These are phyloP conservation scores for Leccinellum albellum DNA, from an alignment of 768 basidiomycete species.

Conservation along the genomic window DNA sequence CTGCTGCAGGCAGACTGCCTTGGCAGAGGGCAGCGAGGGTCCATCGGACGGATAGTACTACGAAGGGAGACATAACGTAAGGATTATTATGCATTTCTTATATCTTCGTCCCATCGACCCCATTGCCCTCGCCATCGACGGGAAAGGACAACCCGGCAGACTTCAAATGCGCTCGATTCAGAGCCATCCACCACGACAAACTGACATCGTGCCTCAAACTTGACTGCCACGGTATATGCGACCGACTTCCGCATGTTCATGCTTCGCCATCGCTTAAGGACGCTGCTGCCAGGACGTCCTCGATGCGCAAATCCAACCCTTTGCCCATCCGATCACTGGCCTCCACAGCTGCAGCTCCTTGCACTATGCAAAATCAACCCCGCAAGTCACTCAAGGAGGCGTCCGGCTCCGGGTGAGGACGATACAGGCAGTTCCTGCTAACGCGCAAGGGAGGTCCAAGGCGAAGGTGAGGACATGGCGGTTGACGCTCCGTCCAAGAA, in stretches of 20 bases:
- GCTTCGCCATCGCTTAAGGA: conserved; percentile 4
- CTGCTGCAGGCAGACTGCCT: too few species aligned
- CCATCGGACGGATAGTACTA: too few species aligned
- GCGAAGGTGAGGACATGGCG: conserved; percentile 5
- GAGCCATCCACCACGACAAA: too few species aligned
- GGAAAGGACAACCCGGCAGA: too few species aligned
- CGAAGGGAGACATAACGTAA: too few species aligned
- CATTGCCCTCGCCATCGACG: too few species aligned
- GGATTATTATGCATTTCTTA: too few species aligned
- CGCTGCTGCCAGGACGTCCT: conserved; percentile 2
- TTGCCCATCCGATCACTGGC: conserved; percentile 25
- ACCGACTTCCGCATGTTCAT: conserved; percentile 9
- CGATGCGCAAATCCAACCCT: conserved; percentile 20
- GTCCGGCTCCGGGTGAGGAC: conserved; percentile 13
- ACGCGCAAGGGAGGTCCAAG: conserved; percentile 1
- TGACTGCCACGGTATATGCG: conserved; percentile 48
- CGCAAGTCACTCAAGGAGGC: conserved; percentile 21
- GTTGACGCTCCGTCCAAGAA: conserved; percentile 9
- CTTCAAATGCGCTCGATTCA: too few species aligned
- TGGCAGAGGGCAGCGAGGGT: too few species aligned
- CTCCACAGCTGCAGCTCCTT: neutral
- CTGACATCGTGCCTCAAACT: conserved; percentile 12
- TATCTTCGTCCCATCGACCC: too few species aligned
- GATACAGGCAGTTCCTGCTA: conserved; percentile 12
- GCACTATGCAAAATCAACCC: conserved; percentile 22